Evolutionary conservation across 495 filamentous ascomycete species (phyloP), one percentile per base, ranked within the genome.

Genomic region (Xylaria curta): DNA sequence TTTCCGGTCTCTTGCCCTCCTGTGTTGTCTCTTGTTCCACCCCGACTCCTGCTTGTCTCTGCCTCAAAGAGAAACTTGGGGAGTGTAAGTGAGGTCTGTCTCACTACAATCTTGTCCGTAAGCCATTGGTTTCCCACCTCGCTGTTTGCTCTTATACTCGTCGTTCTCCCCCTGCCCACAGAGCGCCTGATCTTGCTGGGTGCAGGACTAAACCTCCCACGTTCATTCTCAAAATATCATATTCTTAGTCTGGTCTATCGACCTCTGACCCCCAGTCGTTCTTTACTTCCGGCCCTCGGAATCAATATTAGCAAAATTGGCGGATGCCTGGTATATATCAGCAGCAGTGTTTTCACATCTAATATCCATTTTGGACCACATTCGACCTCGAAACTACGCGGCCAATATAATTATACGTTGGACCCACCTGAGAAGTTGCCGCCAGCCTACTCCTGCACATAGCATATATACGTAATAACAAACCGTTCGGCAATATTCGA

Each of bases 251-350:
- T 75, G 66, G 58, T 75, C 60, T 59, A 68, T 76, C 72, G 73
- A 64, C 67, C 73, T 75, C 82, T 80, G 68, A 82, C 80, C 81
- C 72, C 72, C 76, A 85, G 84, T 85, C 83, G 59, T 79, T 85
- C 84, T 74, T 85, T 85, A 75, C 24, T 33, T 66, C 40, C 8
- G 15, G 17, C 36, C 42, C 59, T 24, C 40, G 53, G 53, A 56
- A 58, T 13, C 40, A 64, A 24, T 28, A 59, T 53, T 67, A 71
- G 72, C 70, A 69, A 65, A 42, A 42, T 54, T 66, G 21, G 69
- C 61, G 61, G 53, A 71, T 66, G 38, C 31, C 69, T 15, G 59
- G 61, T 71, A 71, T 66, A 60, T 71, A 65, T 47, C 49, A 60
- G 24, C 62, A 49, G 13, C 49, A 71, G 69, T 66, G 51, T 40